Percentiles rank a stretch among this genome's conserved stretches.
Evolutionary conservation across 257 asterid species (phyloP).

Genomic region (Primulina huaijiensis): DNA sequence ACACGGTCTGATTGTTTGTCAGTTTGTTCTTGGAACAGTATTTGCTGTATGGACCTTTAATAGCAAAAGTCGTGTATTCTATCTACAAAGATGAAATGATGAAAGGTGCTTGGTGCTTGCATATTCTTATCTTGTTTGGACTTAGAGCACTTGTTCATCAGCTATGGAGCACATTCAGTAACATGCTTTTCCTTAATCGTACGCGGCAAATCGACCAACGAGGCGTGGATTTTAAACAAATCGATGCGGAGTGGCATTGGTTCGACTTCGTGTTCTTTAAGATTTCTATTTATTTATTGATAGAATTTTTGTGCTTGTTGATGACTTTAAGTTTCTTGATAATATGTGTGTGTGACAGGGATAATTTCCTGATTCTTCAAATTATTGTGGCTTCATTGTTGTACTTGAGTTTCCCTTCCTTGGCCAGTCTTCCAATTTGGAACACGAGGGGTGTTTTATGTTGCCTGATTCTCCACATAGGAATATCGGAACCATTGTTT

Average conservation of each 20-base stretch:
- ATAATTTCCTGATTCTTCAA: slow-evolving; percentile 76
- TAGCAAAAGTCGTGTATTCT: slow-evolving; percentile 54
- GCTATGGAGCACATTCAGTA: slow-evolving; percentile 51
- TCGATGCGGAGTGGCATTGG: slow-evolving; percentile 94
- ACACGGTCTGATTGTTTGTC: slow-evolving; percentile 20
- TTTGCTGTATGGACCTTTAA: slow-evolving; percentile 62
- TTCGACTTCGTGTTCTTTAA: slow-evolving; percentile 18
- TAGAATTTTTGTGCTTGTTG: background rate
- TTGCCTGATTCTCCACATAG: slow-evolving; percentile 65
- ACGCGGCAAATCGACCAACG: slow-evolving; percentile 44
- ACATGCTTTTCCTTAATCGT: slow-evolving; percentile 57
- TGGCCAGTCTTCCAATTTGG: slow-evolving; percentile 62
- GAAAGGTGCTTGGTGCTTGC: slow-evolving; percentile 55
- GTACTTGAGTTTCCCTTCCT: slow-evolving; percentile 56
- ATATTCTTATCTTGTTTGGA: slow-evolving; percentile 55
- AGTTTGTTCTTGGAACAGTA: slow-evolving; percentile 39
- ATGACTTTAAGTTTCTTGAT: slow-evolving; percentile 20
- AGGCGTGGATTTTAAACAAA: slow-evolving; percentile 73
- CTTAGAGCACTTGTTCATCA: slow-evolving; percentile 70
- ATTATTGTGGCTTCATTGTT: slow-evolving; percentile 47
- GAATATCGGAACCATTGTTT: slow-evolving; percentile 78
- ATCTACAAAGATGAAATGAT: slow-evolving; percentile 37
- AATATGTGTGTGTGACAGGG: slow-evolving; percentile 52
- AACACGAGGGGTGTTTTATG: slow-evolving; percentile 54
- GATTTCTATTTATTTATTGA: background rate